Conservation (phyloP, 441 rosid species). For the Aquilaria agallochum region DNA sequence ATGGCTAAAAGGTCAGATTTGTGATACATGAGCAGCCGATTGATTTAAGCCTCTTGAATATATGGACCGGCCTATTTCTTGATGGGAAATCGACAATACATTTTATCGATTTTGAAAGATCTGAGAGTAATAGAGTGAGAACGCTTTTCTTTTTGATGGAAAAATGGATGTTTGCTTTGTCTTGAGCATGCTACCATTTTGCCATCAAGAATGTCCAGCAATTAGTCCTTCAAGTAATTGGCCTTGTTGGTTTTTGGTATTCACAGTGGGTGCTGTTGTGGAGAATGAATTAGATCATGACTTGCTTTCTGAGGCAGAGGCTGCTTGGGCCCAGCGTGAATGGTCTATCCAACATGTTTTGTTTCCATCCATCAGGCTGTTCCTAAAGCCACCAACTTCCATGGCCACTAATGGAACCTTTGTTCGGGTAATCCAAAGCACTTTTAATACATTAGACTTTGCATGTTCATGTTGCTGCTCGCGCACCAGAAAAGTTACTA, state of each 20-base stretch:
- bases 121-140: too few species aligned
- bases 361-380: slow-evolving; percentile 88
- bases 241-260: slow-evolving; percentile 14
- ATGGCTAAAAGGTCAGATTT: too few species aligned
- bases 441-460: slow-evolving; percentile 6
- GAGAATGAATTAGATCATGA: slow-evolving; percentile 53
- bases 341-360: slow-evolving; percentile 95
- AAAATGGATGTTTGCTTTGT: too few species aligned
- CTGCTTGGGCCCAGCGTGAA: slow-evolving; percentile 93
- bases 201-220: not conserved
- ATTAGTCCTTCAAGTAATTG: too few species aligned
- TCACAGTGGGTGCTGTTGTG: slow-evolving; percentile 34
- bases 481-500: not conserved
- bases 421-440: slow-evolving; percentile 43
- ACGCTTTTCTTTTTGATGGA: too few species aligned
- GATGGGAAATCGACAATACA: too few species aligned
- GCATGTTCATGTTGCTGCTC: slow-evolving; percentile 3
- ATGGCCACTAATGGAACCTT: slow-evolving; percentile 91
- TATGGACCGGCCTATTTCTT: too few species aligned
- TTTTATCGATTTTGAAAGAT: too few species aligned
- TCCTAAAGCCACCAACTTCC: slow-evolving; percentile 79
- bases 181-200: not conserved
- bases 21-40: too few species aligned
- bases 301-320: slow-evolving; percentile 74
- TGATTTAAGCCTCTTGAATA: too few species aligned